Conservation (phyloP, 305 asterid species). For the Solanum hybrid region DNA sequence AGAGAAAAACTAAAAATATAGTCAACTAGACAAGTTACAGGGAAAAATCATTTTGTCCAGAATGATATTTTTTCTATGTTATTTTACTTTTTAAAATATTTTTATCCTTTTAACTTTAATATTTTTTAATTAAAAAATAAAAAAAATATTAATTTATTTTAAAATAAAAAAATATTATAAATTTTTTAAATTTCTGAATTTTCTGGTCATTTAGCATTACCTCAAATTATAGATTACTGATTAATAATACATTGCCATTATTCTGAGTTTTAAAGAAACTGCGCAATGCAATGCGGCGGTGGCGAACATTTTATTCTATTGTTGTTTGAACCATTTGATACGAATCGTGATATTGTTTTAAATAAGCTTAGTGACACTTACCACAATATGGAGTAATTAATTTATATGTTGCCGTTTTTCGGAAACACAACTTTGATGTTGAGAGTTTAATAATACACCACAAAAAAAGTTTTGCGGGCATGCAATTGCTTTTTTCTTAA, state of each 20-base stretch:
- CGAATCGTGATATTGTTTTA: no score
- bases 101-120: no score
- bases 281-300: background rate
- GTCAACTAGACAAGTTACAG: background rate
- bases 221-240: background rate
- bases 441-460: background rate
- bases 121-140: no score
- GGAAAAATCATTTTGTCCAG: no score
- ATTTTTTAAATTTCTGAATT: no score
- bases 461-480: background rate
- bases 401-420: background rate
- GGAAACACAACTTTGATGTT: background rate
- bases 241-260: background rate
- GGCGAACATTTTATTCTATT: background rate
- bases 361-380: background rate
- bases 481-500: background rate
- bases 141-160: no score
- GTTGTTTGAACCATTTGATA: background rate
- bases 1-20: background rate
- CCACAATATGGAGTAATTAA: background rate
- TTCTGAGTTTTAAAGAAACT: background rate
- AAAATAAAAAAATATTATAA: no score
- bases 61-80: no score
- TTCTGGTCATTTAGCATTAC: no score
- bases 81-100: no score